Evolutionary conservation across 2,329 filamentous ascomycete species (phyloP), one percentile per base, ranked within the genome.

Genomic region (Fusarium tricinctum): DNA sequence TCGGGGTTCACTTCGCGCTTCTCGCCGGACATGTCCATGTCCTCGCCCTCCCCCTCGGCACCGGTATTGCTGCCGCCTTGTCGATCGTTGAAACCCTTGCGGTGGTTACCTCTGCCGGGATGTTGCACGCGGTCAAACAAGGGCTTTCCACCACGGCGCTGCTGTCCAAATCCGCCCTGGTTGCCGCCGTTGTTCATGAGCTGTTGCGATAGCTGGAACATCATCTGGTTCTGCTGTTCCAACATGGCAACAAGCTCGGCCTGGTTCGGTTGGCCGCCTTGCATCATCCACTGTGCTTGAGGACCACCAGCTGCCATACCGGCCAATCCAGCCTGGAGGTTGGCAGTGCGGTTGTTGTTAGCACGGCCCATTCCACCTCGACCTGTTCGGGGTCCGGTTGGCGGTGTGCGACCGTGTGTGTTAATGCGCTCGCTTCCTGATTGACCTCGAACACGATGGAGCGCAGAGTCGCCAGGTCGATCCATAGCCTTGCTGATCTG

Each of bases 151-250:
- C 81, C 80, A 17, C 79, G 77, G 39, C 78, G 63, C 75, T 81
- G 55, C 73, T 79, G 67, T 17, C 73, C 73, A 12, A 61, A 74
- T 14, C 72, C 72, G 6, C 75, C 88, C 82, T 69, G 84, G 80
- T 70, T 82, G 74, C 75, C 81, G 75, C 75, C 81, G 76, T 86
- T 86, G 9, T 83, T 84, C 76, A 91, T 83, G 70, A 87, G 78
- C 73, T 89, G 86, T 71, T 89, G 85, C 70, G 88, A 86, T 73
- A 93, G 84, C 73, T 94, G 91, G 55, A 89, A 88, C 88, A 97
- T 93, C 88, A 97, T 92, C 63, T 91, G 88, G 49, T 92, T 92
- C 75, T 97, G 93, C 76, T 97, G 92, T 79, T 97, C 92, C 68
- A 96, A 87, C 82, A 97, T 95, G 85, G 80, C 93, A 86, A 81